Conservation (phyloP, 1,284 basidiomycete species). For the Irpex rosettiformis region DNA sequence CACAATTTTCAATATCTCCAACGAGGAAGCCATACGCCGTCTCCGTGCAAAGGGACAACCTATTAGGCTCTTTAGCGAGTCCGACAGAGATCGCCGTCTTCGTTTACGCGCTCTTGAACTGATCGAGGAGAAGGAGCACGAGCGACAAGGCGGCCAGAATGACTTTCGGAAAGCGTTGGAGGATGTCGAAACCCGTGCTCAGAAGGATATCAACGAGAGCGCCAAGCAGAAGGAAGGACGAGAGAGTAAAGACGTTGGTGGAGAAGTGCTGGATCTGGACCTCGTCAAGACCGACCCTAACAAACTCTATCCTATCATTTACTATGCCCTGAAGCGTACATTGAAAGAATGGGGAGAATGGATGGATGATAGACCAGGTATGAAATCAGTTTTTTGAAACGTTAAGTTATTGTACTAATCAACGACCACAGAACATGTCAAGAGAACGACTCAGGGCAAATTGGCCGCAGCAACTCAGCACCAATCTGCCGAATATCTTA, state of each 20-base stretch:
- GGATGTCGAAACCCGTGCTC: slow-evolving; percentile 82
- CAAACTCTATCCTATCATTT: slow-evolving; percentile 96
- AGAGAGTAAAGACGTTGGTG: slow-evolving; percentile 44
- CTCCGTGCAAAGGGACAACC: slow-evolving; percentile 92
- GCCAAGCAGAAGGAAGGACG: slow-evolving; percentile 62
- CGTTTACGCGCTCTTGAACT: slow-evolving; percentile 92
- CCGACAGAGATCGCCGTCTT: slow-evolving; percentile 88
- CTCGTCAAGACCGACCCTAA: slow-evolving; percentile 92
- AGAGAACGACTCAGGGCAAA: slow-evolving; percentile 88
- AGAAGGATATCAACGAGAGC: slow-evolving; percentile 35
- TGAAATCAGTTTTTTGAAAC: slow-evolving; percentile 18
- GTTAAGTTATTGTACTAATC: not conserved
- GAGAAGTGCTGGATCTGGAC: slow-evolving; percentile 69
- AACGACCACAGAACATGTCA: slow-evolving; percentile 68
- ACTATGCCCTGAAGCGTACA: slow-evolving; percentile 91
- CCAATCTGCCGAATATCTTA: slow-evolving; percentile 94
- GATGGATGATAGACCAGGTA: slow-evolving; percentile 89
- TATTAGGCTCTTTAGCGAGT: slow-evolving; percentile 92
- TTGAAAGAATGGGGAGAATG: slow-evolving; percentile 96
- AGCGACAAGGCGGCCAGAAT: slow-evolving; percentile 78
- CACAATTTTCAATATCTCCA: slow-evolving; percentile 80
- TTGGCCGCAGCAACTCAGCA: slow-evolving; percentile 93
- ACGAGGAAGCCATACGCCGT: slow-evolving; percentile 87
- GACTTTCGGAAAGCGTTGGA: slow-evolving; percentile 94
- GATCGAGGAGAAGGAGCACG: slow-evolving; percentile 84